phyloP scores from a whole-genome alignment of 257 asterid species.

The Primulina eburnea region DNA sequence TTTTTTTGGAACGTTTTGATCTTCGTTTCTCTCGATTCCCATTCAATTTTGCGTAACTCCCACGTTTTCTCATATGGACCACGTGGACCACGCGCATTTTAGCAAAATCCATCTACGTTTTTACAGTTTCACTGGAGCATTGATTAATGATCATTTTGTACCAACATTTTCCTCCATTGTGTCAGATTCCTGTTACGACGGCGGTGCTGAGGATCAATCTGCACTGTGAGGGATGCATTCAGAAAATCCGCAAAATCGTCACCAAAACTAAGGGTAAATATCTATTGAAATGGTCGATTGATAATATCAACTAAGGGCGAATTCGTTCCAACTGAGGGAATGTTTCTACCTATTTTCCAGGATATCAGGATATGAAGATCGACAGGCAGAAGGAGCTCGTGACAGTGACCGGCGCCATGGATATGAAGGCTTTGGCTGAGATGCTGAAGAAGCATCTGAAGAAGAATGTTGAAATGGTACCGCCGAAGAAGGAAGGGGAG shows the following conservation, averaged over 20 bases:
- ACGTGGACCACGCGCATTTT: conserved; percentile 24
- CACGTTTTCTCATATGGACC: conserved; percentile 23
- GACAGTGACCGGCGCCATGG: conserved; percentile 78
- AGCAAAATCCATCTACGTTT: conserved; percentile 8
- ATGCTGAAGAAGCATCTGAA: conserved; percentile 57
- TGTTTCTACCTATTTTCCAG: conserved; percentile 25
- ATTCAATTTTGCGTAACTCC: conserved; percentile 6
- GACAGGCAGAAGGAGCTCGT: conserved; percentile 63
- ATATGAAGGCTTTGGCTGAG: conserved; percentile 64
- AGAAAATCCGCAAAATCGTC: conserved; percentile 52
- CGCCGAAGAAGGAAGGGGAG: conserved; percentile 58
- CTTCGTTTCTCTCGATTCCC: too few relatives aligned
- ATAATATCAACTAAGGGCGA: too few relatives aligned
- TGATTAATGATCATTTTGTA: too few relatives aligned
- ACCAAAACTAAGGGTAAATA: conserved; percentile 57
- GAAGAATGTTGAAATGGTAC: conserved; percentile 55
- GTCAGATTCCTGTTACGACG: conserved; percentile 58
- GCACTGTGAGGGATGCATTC: conserved; percentile 84
- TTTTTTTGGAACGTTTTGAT: conserved; percentile 1
- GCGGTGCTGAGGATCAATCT: conserved; percentile 57
- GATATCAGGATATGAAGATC: conserved; percentile 55
- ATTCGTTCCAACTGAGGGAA: not conserved
- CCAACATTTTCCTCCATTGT: conserved; percentile 9
- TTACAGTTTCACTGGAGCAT: not conserved
- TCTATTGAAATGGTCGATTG: too few relatives aligned